Percentiles rank a stretch among this genome's conserved stretches.
Conservation (phyloP, 768 basidiomycete genomes). For the Lentinus tigrinus region DNA sequence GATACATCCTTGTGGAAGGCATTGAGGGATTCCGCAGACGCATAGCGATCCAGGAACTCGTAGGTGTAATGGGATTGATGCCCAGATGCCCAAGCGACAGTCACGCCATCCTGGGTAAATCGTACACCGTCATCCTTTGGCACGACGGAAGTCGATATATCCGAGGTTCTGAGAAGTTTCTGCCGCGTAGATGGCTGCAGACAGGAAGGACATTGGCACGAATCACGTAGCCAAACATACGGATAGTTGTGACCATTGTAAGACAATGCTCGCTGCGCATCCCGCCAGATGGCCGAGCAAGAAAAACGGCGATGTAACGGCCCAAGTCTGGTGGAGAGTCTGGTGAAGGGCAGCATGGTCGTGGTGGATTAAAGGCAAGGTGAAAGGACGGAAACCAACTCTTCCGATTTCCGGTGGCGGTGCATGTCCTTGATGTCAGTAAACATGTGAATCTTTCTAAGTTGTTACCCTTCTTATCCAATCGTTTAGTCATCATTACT, state of each 20-base stretch:
- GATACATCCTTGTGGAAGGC: constrained; percentile 46
- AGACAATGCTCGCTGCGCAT: neutral
- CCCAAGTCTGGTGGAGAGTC: no score
- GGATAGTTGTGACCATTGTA: constrained; percentile 33
- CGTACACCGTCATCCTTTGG: constrained; percentile 37
- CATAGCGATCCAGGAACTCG: constrained; percentile 50
- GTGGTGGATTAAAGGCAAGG: no score
- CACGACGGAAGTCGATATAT: constrained; percentile 39
- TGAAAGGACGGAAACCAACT: no score
- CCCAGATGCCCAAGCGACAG: constrained; percentile 56
- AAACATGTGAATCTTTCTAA: no score
- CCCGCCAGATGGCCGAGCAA: neutral
- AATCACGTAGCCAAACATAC: constrained; percentile 81
- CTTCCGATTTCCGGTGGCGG: constrained; percentile 1
- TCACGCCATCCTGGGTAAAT: constrained; percentile 44
- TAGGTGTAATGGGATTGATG: constrained; percentile 55
- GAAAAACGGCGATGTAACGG: neutral
- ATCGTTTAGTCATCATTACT: no score
- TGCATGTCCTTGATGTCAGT: no score
- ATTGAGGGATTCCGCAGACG: constrained; percentile 34
- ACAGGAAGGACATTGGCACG: constrained; percentile 71
- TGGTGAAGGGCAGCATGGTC: no score
- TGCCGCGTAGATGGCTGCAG: constrained; percentile 79
- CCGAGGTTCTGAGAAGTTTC: constrained; percentile 61
- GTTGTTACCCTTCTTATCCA: no score